Evolutionary conservation across 148 eudicot genomes (phyloP), one percentile per base, ranked within the genome.

Genomic region (Rhododendron griersonianum): DNA sequence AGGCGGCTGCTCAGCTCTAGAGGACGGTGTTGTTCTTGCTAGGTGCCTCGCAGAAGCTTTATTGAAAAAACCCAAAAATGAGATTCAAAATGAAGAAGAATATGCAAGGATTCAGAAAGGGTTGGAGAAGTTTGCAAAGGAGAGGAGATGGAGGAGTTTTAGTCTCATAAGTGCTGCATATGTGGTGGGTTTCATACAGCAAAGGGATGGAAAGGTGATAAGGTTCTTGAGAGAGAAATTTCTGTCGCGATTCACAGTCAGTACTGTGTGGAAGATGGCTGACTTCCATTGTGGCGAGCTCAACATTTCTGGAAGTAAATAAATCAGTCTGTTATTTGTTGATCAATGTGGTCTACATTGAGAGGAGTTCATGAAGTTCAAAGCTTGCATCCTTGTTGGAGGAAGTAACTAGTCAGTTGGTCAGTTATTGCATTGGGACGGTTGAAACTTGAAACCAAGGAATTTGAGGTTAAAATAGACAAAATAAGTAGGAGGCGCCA

Each of bases 1-100:
- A 87, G 95, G 95, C 2, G 95, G 91, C 23, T 91, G 93, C 53
- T 90, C 92, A n/a, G 86, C 93, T 2, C 63, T 93, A 19, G 93
- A 91, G 48, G 95, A 93, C 57, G 50, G 90, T 50, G 84, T 91
- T 2, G 87, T 91, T 75, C 90, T 93, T 78, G 93, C 92, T 11
- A 87, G 91, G 82, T 90, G 93, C 87, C 83, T 93, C 4, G 91
- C 78, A 0, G 88, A 91, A 73, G 90, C 93, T 45, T 61, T 91
- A 16, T 50, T 48, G 82, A 39, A 59, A 67, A 87, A 75, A 71
- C 21, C 87, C 4, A 81, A 25, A 63, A 39, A 85, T 57, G 47
- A 79, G 16, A 35, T 51, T 11, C 50, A 23, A 11, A 83, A 79
- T 39, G 88, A 85, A 5, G 80, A 89, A 13, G 89, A 88, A 59